Conservation (phyloP, 768 basidiomycete species). For the Crassisporium funariophilum region DNA sequence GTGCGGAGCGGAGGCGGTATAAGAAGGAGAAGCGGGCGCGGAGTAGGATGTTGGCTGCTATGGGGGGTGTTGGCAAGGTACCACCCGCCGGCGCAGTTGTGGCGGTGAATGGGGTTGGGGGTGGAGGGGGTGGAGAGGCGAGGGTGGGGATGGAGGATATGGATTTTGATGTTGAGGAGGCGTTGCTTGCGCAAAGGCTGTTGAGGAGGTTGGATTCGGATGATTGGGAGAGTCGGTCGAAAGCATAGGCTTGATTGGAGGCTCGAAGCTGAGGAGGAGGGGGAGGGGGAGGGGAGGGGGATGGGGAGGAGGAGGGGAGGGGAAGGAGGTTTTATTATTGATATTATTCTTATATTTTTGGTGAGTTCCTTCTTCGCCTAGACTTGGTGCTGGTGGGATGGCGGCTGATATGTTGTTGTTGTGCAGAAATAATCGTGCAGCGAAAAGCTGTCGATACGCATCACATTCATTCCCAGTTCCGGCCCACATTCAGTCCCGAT, state of each 20-base stretch:
- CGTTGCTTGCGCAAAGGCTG: constrained; percentile 34
- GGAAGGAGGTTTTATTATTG: constrained; percentile 12
- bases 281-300: too few relatives aligned
- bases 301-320: constrained; percentile 2
- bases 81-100: not conserved
- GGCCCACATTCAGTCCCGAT: too few relatives aligned
- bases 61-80: not conserved
- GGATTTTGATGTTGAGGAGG: constrained; percentile 34
- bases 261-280: too few relatives aligned
- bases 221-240: constrained; percentile 20
- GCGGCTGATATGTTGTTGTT: too few relatives aligned
- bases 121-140: too few relatives aligned
- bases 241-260: too few relatives aligned
- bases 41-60: constrained; percentile 5
- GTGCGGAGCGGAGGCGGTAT: constrained; percentile 9
- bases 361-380: constrained; percentile 12
- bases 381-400: too few relatives aligned
- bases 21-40: constrained; percentile 18
- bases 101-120: too few relatives aligned
- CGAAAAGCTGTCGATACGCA: too few relatives aligned
- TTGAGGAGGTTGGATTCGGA: constrained; percentile 30
- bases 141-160: constrained; percentile 27
- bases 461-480: too few relatives aligned
- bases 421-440: too few relatives aligned
- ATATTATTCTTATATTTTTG: constrained; percentile 23